Percentiles rank a stretch among this genome's conserved stretches.
phyloP scores from a whole-genome alignment of 106 monocot species.

The Allium cepa region DNA sequence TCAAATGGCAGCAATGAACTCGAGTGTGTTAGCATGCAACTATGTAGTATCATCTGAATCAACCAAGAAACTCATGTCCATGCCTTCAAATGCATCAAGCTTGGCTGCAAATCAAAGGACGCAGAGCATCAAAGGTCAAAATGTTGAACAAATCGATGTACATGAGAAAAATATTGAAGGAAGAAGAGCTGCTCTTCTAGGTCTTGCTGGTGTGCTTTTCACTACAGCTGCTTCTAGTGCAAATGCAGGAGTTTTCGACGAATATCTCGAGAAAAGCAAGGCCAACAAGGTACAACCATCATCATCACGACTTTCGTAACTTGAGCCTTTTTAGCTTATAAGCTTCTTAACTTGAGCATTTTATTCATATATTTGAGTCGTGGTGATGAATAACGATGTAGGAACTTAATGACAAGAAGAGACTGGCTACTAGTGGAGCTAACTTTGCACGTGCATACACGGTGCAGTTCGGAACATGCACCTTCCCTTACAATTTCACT shows the following conservation, averaged over 20 bases:
- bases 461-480: constrained; percentile 84
- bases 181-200: constrained; percentile 60
- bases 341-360: not conserved
- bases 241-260: constrained; percentile 71
- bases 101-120: constrained; percentile 11
- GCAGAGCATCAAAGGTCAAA: constrained; percentile 42
- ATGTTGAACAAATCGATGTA: constrained; percentile 26
- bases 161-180: constrained; percentile 27
- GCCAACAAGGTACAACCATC: constrained; percentile 74
- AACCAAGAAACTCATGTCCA: constrained; percentile 28
- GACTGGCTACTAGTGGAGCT: constrained; percentile 88
- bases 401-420: constrained; percentile 98
- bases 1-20: constrained; percentile 74
- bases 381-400: constrained; percentile 13
- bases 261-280: constrained; percentile 96
- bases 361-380: not conserved
- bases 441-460: constrained; percentile 81
- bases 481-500: constrained; percentile 96
- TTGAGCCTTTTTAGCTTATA: no score
- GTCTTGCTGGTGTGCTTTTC: constrained; percentile 64
- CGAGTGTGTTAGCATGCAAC: constrained; percentile 70
- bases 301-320: no score
- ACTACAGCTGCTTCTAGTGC: constrained; percentile 42
- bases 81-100: constrained; percentile 9
- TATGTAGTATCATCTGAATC: constrained; percentile 36